A percentile compares a stretch with the other conserved stretches of the same genome.
phyloP scores from a whole-genome alignment of 2,329 filamentous ascomycete genomes.

The Penicillium sp. region DNA sequence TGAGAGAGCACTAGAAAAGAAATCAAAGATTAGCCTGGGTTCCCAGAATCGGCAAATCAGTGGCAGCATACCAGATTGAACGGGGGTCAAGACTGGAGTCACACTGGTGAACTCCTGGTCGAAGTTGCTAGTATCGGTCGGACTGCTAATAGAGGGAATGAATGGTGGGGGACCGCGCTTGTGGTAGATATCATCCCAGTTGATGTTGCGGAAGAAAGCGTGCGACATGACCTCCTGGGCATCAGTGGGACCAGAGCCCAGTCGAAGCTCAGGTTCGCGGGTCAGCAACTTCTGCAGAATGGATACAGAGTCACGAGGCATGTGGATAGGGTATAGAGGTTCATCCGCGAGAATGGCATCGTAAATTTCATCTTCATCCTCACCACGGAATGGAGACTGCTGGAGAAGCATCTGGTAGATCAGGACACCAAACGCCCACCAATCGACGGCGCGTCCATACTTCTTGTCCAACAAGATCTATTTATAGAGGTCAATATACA shows the following conservation, averaged over 20 bases:
- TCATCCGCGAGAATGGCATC: constrained; percentile 97
- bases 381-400: constrained; percentile 96
- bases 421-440: constrained; percentile 98
- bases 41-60: neutral
- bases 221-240: constrained; percentile 99
- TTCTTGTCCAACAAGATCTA: constrained; percentile 97
- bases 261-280: constrained; percentile 86
- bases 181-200: constrained; percentile 98
- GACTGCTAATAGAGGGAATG: constrained; percentile 81
- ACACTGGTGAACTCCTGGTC: constrained; percentile 98
- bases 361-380: constrained; percentile 99
- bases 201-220: constrained; percentile 95
- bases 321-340: constrained; percentile 96
- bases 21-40: constrained; percentile 16
- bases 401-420: constrained; percentile 99
- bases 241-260: constrained; percentile 93
- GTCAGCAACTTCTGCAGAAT: constrained; percentile 97
- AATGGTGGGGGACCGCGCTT: constrained; percentile 91
- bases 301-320: constrained; percentile 96
- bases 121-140: constrained; percentile 99
- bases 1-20: constrained; percentile 76
- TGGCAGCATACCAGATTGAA: constrained; percentile 81
- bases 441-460: constrained; percentile 94
- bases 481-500: neutral
- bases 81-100: constrained; percentile 92